Evolutionary conservation across 176 grass and related monocot species (phyloP), one percentile per base, ranked within the genome.

Genomic region (Aegilops bicornis): DNA sequence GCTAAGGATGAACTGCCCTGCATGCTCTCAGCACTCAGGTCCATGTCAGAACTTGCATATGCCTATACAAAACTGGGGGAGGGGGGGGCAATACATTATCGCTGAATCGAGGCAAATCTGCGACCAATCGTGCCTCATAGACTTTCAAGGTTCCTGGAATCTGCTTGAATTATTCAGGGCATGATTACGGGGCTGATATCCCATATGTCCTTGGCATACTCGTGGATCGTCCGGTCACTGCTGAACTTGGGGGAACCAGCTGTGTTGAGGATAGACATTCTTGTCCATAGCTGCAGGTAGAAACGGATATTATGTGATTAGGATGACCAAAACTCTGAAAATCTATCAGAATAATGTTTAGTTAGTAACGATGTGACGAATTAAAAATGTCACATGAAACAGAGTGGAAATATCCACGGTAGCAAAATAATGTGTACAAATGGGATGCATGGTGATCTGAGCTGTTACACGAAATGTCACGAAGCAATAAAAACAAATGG

Each of bases 161-260:
- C 33, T 10, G n/a, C 67, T 29, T 69, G 40, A 10, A 39, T 30
- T 13, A 23, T 10, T 83, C 81, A 95, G 10, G 92, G 90, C 27
- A 98, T 81, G 54, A 69, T n/a, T 69, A 78, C 88, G 59, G 94
- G 90, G 24, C 69, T 87, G 69, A 98, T 92, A 66, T 90, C 79
- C 97, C 97, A 98, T 24, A 98, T 98, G 54, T 94, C 94, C 70
- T 87, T 96, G 40, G 97, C 94, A 31, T 98, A 98, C 79, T 98
- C 89, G 65, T 88, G 97, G 72, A 98, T 96, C 19, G 94, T 98
- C 71, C 97, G 77, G 77, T 98, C 97, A 50, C 97, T 98, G 90
- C 92, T 99, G 78, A 96, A 99, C 83, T 99, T 99, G 86, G 87
- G 76, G 62, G 94, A 96, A 22, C 89, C 70, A 7, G 92, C 94